Percentiles rank a stretch among this genome's conserved stretches.
Conservation (phyloP, 208 protist genomes). For the Acanthamoeba healyi region DNA sequence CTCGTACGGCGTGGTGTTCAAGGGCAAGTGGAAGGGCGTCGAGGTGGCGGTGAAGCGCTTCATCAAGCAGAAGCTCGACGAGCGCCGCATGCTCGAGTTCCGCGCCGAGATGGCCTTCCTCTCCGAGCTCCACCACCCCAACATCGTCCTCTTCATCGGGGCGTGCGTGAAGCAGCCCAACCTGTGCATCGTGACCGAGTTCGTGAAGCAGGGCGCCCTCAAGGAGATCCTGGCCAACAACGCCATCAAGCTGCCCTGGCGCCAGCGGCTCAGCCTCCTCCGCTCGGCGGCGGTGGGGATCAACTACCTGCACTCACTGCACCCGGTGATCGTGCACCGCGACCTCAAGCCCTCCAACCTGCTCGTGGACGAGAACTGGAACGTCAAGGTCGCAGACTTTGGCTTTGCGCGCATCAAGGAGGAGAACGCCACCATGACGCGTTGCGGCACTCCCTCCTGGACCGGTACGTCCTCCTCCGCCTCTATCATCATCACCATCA, state of each 20-base stretch:
- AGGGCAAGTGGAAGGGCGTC: not conserved
- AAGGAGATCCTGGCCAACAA: conserved; percentile 75
- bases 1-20: not conserved
- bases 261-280: not conserved
- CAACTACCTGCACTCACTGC: conserved; percentile 24
- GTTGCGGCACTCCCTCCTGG: not conserved
- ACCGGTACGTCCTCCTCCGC: not conserved
- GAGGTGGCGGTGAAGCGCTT: conserved; percentile 49
- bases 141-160: too few species aligned
- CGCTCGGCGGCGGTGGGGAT: not conserved
- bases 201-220: conserved; percentile 79
- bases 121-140: too few species aligned
- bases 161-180: conserved; percentile 76
- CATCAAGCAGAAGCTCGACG: not conserved
- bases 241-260: not conserved
- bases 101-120: too few species aligned
- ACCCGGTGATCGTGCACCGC: not conserved
- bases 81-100: too few species aligned
- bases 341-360: not conserved
- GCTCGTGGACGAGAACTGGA: conserved; percentile 22
- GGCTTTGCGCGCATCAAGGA: conserved; percentile 22
- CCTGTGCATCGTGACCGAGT: conserved; percentile 84
- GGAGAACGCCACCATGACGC: conserved; percentile 39
- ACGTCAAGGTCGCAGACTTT: conserved; percentile 21
- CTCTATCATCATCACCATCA: not conserved